Conservation (phyloP, 768 basidiomycete species). For the Cystobasidium onofrii region DNA sequence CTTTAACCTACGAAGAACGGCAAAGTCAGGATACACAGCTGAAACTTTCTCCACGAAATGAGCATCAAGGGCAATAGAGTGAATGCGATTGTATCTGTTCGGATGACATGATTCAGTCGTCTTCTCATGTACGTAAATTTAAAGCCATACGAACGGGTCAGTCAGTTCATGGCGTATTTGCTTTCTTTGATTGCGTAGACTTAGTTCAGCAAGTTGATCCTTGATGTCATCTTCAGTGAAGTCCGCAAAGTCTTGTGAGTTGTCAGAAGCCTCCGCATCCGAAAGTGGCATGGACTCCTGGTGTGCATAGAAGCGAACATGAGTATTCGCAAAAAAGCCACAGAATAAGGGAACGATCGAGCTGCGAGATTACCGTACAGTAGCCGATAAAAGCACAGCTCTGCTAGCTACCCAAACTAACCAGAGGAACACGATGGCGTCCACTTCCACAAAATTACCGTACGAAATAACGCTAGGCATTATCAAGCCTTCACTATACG, state of each 20-base stretch:
- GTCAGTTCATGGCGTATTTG: constrained; percentile 24
- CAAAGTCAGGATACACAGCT: constrained; percentile 51
- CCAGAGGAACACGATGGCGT: not conserved
- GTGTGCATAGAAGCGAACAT: not conserved
- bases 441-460: not conserved
- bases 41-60: constrained; percentile 58
- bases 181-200: constrained; percentile 19
- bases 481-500: constrained; percentile 38
- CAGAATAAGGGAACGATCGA: not conserved
- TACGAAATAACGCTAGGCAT: constrained; percentile 39
- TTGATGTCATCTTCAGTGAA: not conserved
- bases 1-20: constrained; percentile 54
- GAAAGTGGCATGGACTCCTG: not conserved
- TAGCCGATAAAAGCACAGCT: too few relatives aligned
- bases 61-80: constrained; percentile 72
- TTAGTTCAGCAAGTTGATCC: not conserved
- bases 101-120: not conserved
- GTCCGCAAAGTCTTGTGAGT: not conserved
- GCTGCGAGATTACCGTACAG: too few relatives aligned
- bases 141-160: constrained; percentile 18
- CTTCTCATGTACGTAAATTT: too few relatives aligned
- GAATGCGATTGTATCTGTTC: constrained; percentile 68
- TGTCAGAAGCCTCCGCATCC: not conserved
- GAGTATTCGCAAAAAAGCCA: too few relatives aligned
- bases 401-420: not conserved